phyloP scores from a whole-genome alignment of 768 basidiomycete species.

The Rhizopogon sp. region DNA sequence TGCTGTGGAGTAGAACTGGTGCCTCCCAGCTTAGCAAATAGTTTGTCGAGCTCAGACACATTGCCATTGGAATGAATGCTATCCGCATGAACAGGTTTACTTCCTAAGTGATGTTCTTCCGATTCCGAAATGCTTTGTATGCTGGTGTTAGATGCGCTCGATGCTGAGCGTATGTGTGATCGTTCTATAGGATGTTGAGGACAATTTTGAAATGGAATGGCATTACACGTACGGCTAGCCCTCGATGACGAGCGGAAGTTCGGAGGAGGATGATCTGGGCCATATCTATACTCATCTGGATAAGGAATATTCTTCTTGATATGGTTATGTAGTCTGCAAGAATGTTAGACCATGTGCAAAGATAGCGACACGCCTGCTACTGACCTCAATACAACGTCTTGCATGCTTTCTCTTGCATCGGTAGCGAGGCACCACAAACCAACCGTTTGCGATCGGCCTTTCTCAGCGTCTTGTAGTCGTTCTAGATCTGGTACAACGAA shows the following conservation, averaged over 20 bases:
- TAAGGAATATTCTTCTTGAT: slow-evolving; percentile 64
- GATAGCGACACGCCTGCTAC: slow-evolving; percentile 9
- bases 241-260: slow-evolving; percentile 34
- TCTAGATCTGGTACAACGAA: slow-evolving; percentile 42
- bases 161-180: slow-evolving; percentile 21
- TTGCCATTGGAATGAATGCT: slow-evolving; percentile 11
- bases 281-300: slow-evolving; percentile 68
- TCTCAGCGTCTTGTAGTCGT: slow-evolving; percentile 39
- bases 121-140: slow-evolving; percentile 31
- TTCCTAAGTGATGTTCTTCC: slow-evolving; percentile 19
- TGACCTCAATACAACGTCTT: slow-evolving; percentile 66
- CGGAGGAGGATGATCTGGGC: slow-evolving; percentile 59
- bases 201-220: neutral
- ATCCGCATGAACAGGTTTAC: slow-evolving; percentile 6
- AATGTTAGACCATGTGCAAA: neutral
- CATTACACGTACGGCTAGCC: slow-evolving; percentile 18
- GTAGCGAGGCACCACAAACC: slow-evolving; percentile 75
- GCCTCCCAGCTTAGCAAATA: slow-evolving; percentile 35
- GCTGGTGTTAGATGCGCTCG: slow-evolving; percentile 29
- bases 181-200: slow-evolving; percentile 17
- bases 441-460: slow-evolving; percentile 54
- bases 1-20: slow-evolving; percentile 4
- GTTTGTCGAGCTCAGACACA: slow-evolving; percentile 37
- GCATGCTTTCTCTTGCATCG: slow-evolving; percentile 65
- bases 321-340: slow-evolving; percentile 54